These are phyloP conservation scores for Tuber umbilicatum DNA, from an alignment of 495 filamentous ascomycete species.

Conservation along the genomic window DNA sequence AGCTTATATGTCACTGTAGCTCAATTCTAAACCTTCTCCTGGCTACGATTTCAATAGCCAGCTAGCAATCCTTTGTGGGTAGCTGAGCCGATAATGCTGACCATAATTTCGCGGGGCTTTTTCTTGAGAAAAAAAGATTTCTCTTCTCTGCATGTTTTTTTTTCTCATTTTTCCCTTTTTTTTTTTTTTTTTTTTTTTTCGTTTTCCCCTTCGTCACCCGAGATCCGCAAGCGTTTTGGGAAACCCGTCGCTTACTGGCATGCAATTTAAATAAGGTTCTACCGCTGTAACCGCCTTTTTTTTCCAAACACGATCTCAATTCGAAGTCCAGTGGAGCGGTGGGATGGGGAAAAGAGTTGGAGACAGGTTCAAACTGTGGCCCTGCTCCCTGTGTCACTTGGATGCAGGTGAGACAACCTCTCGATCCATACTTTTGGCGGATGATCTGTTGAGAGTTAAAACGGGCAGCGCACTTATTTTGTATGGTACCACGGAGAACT, in stretches of 20 bases:
- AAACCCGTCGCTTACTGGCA: neutral
- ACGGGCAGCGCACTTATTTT: neutral
- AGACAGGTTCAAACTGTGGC: neutral
- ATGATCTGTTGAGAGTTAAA: neutral
- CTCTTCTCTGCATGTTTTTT: too few relatives aligned
- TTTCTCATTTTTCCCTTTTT: neutral
- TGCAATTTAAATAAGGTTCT: constrained; percentile 5
- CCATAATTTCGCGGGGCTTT: neutral
- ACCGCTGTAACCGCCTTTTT: neutral
- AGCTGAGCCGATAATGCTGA: neutral
- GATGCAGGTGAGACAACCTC: neutral
- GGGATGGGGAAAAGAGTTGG: neutral
- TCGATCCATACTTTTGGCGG: neutral
- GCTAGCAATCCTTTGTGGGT: neutral
- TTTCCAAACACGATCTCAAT: neutral
- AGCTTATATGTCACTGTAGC: neutral
- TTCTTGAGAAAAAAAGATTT: neutral
- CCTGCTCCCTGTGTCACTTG: neutral
- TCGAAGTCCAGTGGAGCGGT: neutral
- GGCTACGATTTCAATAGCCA: neutral
- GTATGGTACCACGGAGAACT: neutral
- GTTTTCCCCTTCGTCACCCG: neutral
- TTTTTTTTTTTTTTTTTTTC: neutral
- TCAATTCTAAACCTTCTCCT: neutral
- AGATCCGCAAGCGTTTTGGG: neutral